phyloP scores from a whole-genome alignment of 2,329 filamentous ascomycete genomes.

The Trichoderma arundinaceum region DNA sequence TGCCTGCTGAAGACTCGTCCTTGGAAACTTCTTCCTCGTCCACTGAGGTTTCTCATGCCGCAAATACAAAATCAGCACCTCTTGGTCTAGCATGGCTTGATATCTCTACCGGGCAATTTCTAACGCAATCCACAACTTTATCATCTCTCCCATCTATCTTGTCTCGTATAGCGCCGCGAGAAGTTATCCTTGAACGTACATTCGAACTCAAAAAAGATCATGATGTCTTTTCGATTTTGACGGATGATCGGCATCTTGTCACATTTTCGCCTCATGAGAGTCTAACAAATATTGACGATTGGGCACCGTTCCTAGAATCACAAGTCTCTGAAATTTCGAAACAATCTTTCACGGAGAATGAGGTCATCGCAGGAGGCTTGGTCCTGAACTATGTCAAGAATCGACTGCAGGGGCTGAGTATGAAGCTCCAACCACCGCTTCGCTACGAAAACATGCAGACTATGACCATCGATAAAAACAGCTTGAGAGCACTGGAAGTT shows the following conservation, averaged over 20 bases:
- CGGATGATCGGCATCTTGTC: conserved; percentile 76
- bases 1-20: not conserved
- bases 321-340: conserved; percentile 62
- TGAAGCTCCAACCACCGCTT: conserved; percentile 83
- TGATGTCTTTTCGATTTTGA: conserved; percentile 69
- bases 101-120: conserved; percentile 92
- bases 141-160: conserved; percentile 78
- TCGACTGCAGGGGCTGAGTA: conserved; percentile 75
- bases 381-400: conserved; percentile 85
- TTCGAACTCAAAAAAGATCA: conserved; percentile 64
- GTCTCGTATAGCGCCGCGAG: conserved; percentile 80
- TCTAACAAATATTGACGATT: conserved; percentile 63
- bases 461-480: conserved; percentile 93
- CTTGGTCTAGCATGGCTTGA: conserved; percentile 93
- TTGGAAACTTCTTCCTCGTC: not conserved
- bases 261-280: conserved; percentile 67
- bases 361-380: conserved; percentile 77
- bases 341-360: conserved; percentile 66
- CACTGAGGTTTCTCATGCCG: not conserved
- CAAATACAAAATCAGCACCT: conserved; percentile 35
- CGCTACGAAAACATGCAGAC: conserved; percentile 75
- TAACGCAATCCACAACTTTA: conserved; percentile 76
- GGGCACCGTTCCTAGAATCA: conserved; percentile 78
- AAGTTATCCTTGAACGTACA: conserved; percentile 77
- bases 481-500: conserved; percentile 86